These are phyloP conservation scores for Nemania sp. DNA, from an alignment of 2,329 filamentous ascomycete genomes.

Conservation along the genomic window DNA sequence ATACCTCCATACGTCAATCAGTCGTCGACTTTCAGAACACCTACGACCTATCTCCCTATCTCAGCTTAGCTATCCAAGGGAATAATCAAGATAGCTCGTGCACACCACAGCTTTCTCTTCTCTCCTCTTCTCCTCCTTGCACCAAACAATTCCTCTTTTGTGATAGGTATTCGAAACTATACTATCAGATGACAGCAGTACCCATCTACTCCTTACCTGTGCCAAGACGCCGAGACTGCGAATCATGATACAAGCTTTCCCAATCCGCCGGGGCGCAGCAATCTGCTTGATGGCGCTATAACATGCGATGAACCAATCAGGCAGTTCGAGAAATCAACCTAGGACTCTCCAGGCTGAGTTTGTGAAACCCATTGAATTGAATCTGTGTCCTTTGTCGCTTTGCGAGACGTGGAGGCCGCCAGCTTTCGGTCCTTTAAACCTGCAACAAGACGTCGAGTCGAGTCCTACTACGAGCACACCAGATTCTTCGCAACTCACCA, in stretches of 20 bases:
- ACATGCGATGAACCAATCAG: slow-evolving; percentile 23
- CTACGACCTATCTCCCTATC: no score
- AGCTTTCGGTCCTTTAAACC: slow-evolving; percentile 5
- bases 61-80: no score
- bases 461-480: background rate
- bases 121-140: no score
- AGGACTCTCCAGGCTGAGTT: background rate
- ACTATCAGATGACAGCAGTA: no score
- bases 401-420: slow-evolving; percentile 30
- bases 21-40: no score
- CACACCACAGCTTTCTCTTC: no score
- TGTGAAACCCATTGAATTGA: slow-evolving; percentile 4
- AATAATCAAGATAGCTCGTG: no score
- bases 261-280: slow-evolving; percentile 30
- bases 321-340: slow-evolving; percentile 1
- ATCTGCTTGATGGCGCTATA: slow-evolving; percentile 8
- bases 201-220: background rate
- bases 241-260: slow-evolving; percentile 30
- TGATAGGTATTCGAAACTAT: no score
- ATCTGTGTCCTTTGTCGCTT: slow-evolving; percentile 5
- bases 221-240: slow-evolving; percentile 25
- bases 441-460: background rate
- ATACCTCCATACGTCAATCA: no score
- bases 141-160: no score
- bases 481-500: background rate